Conservation (phyloP, 2,329 filamentous ascomycete genomes). For the Calonectria hongkongensis region DNA sequence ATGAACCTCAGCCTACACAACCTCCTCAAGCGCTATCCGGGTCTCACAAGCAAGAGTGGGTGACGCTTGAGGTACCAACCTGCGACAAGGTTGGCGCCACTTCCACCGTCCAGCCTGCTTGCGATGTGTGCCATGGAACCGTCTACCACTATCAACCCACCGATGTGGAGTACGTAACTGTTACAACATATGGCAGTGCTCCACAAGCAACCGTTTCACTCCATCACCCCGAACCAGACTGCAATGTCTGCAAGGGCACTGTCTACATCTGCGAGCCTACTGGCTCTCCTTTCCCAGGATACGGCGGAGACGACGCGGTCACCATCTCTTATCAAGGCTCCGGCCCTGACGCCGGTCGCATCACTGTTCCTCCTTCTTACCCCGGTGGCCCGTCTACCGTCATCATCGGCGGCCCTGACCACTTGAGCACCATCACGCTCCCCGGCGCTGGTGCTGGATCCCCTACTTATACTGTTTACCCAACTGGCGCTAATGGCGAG, state of each 20-base stretch:
- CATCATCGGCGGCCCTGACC: slow-evolving; percentile 43
- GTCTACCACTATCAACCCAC: slow-evolving; percentile 54
- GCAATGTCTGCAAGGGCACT: slow-evolving; percentile 50
- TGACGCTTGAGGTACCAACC: slow-evolving; percentile 52
- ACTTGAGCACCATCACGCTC: slow-evolving; percentile 40
- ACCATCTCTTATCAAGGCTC: slow-evolving; percentile 24
- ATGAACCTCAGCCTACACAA: background rate
- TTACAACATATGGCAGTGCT: slow-evolving; percentile 43
- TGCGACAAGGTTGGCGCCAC: slow-evolving; percentile 45
- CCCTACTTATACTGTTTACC: slow-evolving; percentile 41
- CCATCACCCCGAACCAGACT: slow-evolving; percentile 44
- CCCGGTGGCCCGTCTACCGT: slow-evolving; percentile 42
- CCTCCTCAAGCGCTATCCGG: background rate
- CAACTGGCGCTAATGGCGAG: slow-evolving; percentile 45
- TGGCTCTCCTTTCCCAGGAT: slow-evolving; percentile 9
- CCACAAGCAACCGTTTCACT: slow-evolving; percentile 48
- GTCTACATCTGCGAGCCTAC: slow-evolving; percentile 53
- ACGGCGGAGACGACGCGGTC: background rate
- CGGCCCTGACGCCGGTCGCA: background rate
- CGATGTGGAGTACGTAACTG: slow-evolving; percentile 49
- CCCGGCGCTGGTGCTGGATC: slow-evolving; percentile 35
- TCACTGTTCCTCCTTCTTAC: slow-evolving; percentile 28
- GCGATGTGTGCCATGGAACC: slow-evolving; percentile 50
- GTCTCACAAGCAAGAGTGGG: slow-evolving; percentile 31
- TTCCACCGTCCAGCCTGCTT: slow-evolving; percentile 47